These are phyloP conservation scores for Puccinellia tenuiflora DNA, from an alignment of 176 grass and related monocot species.

Conservation along the genomic window DNA sequence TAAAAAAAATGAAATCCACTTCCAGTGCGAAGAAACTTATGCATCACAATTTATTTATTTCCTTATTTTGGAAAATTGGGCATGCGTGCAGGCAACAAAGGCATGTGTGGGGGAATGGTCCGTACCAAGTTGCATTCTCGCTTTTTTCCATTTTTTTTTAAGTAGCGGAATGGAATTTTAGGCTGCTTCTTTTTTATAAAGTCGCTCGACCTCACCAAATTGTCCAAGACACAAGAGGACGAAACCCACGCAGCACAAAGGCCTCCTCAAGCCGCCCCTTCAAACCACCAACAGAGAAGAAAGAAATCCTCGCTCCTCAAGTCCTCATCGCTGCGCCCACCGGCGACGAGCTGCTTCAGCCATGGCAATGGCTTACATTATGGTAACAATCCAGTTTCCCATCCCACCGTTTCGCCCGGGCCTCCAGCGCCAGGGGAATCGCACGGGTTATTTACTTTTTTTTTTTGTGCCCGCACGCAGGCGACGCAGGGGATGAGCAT, in stretches of 20 bases:
- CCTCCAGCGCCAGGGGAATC: neutral
- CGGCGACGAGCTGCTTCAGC: slow-evolving; percentile 28
- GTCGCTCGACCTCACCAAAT: slow-evolving; percentile 27
- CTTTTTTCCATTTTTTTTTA: neutral
- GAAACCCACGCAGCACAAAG: neutral
- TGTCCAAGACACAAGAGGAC: slow-evolving; percentile 23
- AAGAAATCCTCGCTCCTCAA: neutral
- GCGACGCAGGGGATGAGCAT: slow-evolving; percentile 92
- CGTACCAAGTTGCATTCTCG: slow-evolving; percentile 18
- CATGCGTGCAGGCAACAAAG: neutral
- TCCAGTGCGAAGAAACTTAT: too few species aligned
- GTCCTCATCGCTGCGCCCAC: neutral
- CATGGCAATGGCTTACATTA: slow-evolving; percentile 99
- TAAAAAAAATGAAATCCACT: neutral
- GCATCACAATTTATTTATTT: neutral
- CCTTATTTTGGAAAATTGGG: neutral
- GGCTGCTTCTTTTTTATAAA: slow-evolving; percentile 33
- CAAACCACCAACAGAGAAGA: slow-evolving; percentile 6
- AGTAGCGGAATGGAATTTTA: slow-evolving; percentile 18
- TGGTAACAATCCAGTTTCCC: slow-evolving; percentile 34
- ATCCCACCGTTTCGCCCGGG: neutral
- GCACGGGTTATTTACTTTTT: neutral
- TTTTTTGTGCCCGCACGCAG: neutral
- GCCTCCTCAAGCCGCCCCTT: neutral
- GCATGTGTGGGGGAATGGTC: neutral